Evolutionary conservation across 2,329 filamentous ascomycete genomes (phyloP).

Genomic region (Aspergillus fijiensis): DNA sequence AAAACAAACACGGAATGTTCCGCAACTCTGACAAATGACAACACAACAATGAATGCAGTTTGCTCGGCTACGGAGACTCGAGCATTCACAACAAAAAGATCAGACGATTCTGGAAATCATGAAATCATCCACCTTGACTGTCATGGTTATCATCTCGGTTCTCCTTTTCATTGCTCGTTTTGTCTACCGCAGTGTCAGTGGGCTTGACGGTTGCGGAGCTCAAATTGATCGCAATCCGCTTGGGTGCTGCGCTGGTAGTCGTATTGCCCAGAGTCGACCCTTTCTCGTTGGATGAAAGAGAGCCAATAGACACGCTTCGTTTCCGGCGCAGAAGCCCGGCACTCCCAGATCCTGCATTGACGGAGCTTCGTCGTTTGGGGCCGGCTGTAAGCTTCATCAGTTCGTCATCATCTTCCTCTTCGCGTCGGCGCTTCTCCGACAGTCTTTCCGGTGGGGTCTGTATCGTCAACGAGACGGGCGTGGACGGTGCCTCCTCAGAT

Average conservation of each 20-base stretch:
- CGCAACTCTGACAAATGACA: slow-evolving; percentile 12
- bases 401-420: slow-evolving; percentile 89
- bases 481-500: slow-evolving; percentile 26
- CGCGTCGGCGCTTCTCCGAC: slow-evolving; percentile 80
- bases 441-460: slow-evolving; percentile 68
- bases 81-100: slow-evolving; percentile 9
- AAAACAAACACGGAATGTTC: slow-evolving; percentile 18
- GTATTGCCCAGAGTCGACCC: slow-evolving; percentile 17
- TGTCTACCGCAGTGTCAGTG: slow-evolving; percentile 16
- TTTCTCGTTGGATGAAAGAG: slow-evolving; percentile 28
- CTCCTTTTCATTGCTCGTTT: slow-evolving; percentile 31
- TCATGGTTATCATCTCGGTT: slow-evolving; percentile 28
- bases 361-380: slow-evolving; percentile 48
- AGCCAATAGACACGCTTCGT: slow-evolving; percentile 32
- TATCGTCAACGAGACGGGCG: slow-evolving; percentile 23
- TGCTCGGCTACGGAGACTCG: slow-evolving; percentile 4
- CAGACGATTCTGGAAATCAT: slow-evolving; percentile 1
- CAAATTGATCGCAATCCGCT: slow-evolving; percentile 44
- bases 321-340: slow-evolving; percentile 35
- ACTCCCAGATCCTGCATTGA: slow-evolving; percentile 34
- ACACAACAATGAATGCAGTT: slow-evolving; percentile 11
- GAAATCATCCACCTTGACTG: slow-evolving; percentile 21
- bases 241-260: slow-evolving; percentile 27
- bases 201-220: slow-evolving; percentile 29
- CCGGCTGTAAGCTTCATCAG: slow-evolving; percentile 72